These are phyloP conservation scores for Pyronema domesticum DNA, from an alignment of 495 filamentous ascomycete genomes.

Conservation along the genomic window DNA sequence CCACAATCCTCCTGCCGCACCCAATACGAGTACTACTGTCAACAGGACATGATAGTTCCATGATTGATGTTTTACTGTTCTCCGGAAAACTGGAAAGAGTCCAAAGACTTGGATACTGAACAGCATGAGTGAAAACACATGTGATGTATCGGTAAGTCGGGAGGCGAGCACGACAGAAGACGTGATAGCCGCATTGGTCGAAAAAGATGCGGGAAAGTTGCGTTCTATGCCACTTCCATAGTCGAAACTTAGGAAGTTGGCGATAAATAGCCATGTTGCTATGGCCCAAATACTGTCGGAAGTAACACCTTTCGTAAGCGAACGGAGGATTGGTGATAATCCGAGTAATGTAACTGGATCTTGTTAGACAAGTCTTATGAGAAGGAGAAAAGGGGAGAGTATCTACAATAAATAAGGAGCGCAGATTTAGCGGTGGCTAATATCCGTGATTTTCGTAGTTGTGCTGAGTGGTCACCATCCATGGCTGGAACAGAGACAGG, in stretches of 20 bases:
- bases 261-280: conserved; percentile 75
- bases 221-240: conserved; percentile 55
- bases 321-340: conserved; percentile 84
- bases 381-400: not conserved
- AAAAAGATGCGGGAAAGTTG: conserved; percentile 69
- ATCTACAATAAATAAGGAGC: conserved; percentile 63
- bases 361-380: conserved; percentile 1
- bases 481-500: not conserved
- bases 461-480: not conserved
- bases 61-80: conserved; percentile 63
- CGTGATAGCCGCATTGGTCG: conserved; percentile 90
- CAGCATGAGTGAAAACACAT: conserved; percentile 87
- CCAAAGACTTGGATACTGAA: conserved; percentile 97
- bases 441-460: conserved; percentile 30
- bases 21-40: conserved; percentile 60
- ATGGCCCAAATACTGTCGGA: conserved; percentile 93
- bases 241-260: conserved; percentile 96
- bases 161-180: conserved; percentile 83
- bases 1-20: conserved; percentile 57
- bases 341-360: conserved; percentile 48
- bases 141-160: conserved; percentile 67
- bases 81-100: conserved; percentile 83
- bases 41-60: conserved; percentile 69
- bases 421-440: conserved; percentile 72
- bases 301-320: conserved; percentile 74